A percentile compares a stretch with the other conserved stretches of the same genome.
Evolutionary conservation across 2,329 filamentous ascomycete species (phyloP).

Genomic region (Neonectria punicea): DNA sequence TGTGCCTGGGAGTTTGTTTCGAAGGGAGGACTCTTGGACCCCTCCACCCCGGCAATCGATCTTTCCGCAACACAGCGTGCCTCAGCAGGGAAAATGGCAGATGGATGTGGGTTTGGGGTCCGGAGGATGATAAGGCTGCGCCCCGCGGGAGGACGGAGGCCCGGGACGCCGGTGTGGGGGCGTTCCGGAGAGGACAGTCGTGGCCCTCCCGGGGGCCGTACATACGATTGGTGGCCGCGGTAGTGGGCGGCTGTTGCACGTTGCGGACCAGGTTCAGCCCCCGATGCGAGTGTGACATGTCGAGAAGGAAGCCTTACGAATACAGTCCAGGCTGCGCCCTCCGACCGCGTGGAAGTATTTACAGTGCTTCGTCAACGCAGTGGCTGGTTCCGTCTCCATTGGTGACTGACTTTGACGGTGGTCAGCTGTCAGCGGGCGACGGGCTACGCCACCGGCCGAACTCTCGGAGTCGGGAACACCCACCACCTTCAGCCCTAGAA

Average conservation of each 20-base stretch:
- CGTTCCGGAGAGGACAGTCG: conserved; percentile 3
- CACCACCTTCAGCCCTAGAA: not conserved
- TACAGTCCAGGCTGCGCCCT: not conserved
- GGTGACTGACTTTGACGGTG: not conserved
- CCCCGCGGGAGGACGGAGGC: conserved; percentile 30
- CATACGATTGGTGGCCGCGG: conserved; percentile 5
- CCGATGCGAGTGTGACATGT: not conserved
- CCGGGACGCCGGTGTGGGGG: conserved; percentile 12
- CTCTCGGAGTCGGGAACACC: not conserved
- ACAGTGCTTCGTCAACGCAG: not conserved
- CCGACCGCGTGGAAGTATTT: not conserved
- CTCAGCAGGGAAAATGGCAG: not conserved
- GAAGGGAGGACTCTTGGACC: conserved; percentile 3
- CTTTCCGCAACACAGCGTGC: conserved; percentile 16
- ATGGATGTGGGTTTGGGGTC: not conserved
- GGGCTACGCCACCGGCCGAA: not conserved
- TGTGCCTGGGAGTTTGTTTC: conserved; percentile 1
- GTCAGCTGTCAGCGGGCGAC: not conserved
- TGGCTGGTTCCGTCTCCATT: not conserved
- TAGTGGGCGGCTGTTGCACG: conserved; percentile 8
- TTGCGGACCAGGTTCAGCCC: conserved; percentile 1
- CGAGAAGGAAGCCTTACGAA: not conserved
- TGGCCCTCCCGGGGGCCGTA: not conserved
- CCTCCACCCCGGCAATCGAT: conserved; percentile 2
- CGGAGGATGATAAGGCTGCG: conserved; percentile 19